These are phyloP conservation scores for Myochromella boudieri DNA, from an alignment of 768 basidiomycete species.

Conservation along the genomic window DNA sequence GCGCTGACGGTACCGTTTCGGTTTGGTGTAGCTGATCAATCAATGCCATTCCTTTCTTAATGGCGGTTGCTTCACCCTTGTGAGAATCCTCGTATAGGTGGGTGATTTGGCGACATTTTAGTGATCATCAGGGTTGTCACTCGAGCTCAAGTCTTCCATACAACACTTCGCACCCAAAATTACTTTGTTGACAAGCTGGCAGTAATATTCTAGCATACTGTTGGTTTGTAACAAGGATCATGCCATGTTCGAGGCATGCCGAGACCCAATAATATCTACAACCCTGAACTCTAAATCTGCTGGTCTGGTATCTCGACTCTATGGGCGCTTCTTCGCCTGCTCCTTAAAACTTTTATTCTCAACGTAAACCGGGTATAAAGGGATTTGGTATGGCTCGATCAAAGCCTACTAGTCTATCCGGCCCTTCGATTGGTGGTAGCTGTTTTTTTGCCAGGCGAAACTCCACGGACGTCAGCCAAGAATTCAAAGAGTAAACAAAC, in stretches of 20 bases:
- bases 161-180: neutral
- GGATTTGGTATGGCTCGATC: conserved; percentile 11
- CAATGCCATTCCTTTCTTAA: conserved; percentile 10
- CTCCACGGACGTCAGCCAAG: no score
- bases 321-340: no score
- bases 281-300: conserved; percentile 9
- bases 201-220: conserved; percentile 1
- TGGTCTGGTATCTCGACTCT: no score
- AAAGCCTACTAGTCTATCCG: conserved; percentile 21
- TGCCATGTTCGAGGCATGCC: neutral
- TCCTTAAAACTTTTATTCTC: no score
- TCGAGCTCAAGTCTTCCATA: conserved; percentile 1
- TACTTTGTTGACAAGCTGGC: neutral
- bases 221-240: neutral
- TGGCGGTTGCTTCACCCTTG: conserved; percentile 1
- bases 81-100: neutral
- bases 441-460: conserved; percentile 1
- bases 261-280: no score
- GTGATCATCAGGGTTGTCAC: conserved; percentile 8
- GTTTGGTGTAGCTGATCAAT: conserved; percentile 79
- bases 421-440: conserved; percentile 8
- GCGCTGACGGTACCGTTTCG: conserved; percentile 85
- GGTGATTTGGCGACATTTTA: neutral
- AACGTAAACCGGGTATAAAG: conserved; percentile 15
- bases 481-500: no score